Conservation (phyloP, 768 basidiomycete species). For the Galerina marginata region DNA sequence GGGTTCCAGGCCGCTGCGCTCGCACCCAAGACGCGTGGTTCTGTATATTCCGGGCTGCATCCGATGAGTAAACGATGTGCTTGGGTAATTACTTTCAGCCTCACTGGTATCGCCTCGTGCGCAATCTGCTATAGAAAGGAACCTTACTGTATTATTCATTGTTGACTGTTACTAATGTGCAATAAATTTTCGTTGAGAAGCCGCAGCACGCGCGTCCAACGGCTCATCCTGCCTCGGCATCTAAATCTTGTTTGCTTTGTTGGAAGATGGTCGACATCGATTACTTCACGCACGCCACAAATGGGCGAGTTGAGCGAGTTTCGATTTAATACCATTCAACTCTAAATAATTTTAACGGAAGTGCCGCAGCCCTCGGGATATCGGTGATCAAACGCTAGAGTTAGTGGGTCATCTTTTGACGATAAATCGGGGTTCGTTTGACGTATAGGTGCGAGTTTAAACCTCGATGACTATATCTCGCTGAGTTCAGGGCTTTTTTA, state of each 20-base stretch:
- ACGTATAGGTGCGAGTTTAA: background rate
- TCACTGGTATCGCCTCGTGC: no score
- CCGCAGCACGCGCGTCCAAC: slow-evolving; percentile 2
- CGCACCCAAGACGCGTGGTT: no score
- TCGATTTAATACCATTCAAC: background rate
- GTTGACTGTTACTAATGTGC: no score
- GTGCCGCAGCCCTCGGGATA: slow-evolving; percentile 13
- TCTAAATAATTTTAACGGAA: background rate
- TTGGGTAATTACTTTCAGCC: no score
- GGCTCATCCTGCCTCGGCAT: background rate
- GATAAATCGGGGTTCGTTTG: slow-evolving; percentile 1
- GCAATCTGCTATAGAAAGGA: no score
- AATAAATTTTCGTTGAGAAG: background rate
- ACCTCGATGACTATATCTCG: no score
- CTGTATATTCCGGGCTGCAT: no score
- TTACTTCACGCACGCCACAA: background rate
- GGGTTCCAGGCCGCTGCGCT: no score
- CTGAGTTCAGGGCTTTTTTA: no score
- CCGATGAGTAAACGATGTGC: no score
- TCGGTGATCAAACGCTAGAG: slow-evolving; percentile 12
- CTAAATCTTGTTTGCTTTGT: background rate
- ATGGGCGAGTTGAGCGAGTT: background rate
- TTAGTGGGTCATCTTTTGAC: background rate
- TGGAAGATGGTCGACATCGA: background rate
- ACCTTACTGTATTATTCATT: no score